Percentiles rank a stretch among this genome's conserved stretches.
These are phyloP conservation scores for Priceomyces fermenticarens DNA, from an alignment of 805 yeast genomes.

Conservation along the genomic window DNA sequence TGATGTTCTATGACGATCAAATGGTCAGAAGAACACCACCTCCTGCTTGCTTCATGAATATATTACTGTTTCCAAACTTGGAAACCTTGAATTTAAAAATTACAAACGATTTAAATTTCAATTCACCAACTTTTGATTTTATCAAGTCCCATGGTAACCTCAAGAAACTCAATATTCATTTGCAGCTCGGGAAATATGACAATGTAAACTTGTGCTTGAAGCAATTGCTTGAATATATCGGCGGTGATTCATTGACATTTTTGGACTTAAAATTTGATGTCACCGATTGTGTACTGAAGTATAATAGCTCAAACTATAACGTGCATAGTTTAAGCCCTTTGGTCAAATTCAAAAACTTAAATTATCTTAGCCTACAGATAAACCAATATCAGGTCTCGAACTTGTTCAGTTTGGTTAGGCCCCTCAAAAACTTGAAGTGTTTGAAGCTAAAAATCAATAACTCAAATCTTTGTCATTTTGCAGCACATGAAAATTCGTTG, in stretches of 20 bases:
- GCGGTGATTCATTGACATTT: conserved; percentile 4
- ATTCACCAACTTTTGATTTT: conserved; percentile 6
- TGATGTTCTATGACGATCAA: conserved; percentile 3
- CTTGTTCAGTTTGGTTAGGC: conserved; percentile 3
- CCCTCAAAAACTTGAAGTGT: conserved; percentile 2
- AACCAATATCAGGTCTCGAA: conserved; percentile 7
- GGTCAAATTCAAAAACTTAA: conserved; percentile 2
- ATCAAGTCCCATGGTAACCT: conserved; percentile 3
- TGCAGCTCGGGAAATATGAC: conserved; percentile 8
- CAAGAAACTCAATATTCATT: conserved; percentile 3
- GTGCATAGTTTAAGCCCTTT: conserved; percentile 1
- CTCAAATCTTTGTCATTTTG: neutral
- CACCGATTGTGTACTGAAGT: conserved; percentile 3
- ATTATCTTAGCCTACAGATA: conserved; percentile 9
- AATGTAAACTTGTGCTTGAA: conserved; percentile 4
- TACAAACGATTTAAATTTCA: conserved; percentile 12
- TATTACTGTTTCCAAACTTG: conserved; percentile 6
- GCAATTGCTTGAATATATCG: conserved; percentile 4
- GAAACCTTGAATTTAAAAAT: conserved; percentile 7
- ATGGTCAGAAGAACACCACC: conserved; percentile 11
- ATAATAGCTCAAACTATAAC: conserved; percentile 1
- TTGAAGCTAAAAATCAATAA: conserved; percentile 5
- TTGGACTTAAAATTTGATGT: conserved; percentile 7
- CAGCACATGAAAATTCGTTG: conserved; percentile 4
- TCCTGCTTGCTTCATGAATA: conserved; percentile 6